These are phyloP conservation scores for Thielaviopsis cerberus DNA, from an alignment of 2,329 filamentous ascomycete species.

Conservation along the genomic window DNA sequence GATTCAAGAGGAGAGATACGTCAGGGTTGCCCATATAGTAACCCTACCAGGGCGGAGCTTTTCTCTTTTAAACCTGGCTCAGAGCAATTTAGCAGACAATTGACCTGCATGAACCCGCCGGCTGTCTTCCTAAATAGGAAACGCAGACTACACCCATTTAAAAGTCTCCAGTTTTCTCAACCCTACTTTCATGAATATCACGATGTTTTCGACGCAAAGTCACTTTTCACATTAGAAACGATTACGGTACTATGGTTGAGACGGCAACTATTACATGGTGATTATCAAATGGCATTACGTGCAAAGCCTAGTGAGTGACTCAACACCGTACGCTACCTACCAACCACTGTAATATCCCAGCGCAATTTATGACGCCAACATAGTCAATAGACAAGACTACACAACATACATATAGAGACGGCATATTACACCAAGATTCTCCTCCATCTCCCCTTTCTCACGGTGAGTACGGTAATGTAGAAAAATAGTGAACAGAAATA, in stretches of 20 bases:
- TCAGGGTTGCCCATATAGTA: not conserved
- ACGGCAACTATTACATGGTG: not conserved
- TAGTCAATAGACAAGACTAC: constrained; percentile 10
- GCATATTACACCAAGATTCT: constrained; percentile 10
- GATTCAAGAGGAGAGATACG: not conserved
- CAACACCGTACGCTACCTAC: too few relatives aligned
- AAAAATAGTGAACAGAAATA: constrained; percentile 1
- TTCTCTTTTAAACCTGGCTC: not conserved
- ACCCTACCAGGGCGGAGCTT: not conserved
- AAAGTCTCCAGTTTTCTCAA: not conserved
- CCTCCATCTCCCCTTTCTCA: not conserved
- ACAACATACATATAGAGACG: constrained; percentile 13
- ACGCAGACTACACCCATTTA: not conserved
- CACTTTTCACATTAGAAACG: not conserved
- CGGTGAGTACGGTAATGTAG: not conserved
- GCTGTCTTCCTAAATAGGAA: not conserved
- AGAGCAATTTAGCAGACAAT: not conserved
- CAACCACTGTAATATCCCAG: constrained; percentile 2
- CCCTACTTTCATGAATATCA: not conserved
- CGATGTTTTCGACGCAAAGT: not conserved
- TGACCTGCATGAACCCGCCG: not conserved
- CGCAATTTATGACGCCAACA: too few relatives aligned
- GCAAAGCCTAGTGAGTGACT: too few relatives aligned
- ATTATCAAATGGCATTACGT: not conserved
- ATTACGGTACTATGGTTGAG: too few relatives aligned